phyloP scores from a whole-genome alignment of 208 protist species.

The Naegleria fowleri region DNA sequence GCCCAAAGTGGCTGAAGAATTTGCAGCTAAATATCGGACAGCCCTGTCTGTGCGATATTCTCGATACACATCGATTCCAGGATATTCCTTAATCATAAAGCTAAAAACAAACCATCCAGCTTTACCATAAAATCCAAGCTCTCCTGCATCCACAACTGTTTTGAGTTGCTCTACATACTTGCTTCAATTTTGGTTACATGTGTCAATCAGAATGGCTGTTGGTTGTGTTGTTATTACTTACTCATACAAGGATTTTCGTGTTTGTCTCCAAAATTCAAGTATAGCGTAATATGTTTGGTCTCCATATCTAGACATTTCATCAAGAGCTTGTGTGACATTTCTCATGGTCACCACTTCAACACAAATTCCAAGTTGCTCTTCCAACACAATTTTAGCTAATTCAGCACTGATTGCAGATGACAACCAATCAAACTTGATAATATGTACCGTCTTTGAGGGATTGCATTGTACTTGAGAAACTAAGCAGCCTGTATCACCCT shows the following conservation, averaged over 20 bases:
- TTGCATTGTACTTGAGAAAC: background rate
- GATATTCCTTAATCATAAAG: background rate
- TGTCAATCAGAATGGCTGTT: background rate
- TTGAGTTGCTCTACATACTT: no score
- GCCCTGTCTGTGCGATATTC: background rate
- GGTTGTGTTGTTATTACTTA: background rate
- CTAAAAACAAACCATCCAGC: background rate
- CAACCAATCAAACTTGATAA: background rate
- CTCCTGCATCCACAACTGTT: no score
- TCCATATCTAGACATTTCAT: background rate
- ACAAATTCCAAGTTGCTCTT: background rate
- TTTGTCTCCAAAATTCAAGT: background rate
- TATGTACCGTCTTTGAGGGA: background rate
- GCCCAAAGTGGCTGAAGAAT: background rate
- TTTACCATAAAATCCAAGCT: no score
- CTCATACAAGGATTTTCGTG: background rate
- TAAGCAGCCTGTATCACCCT: no score
- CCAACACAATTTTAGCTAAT: background rate
- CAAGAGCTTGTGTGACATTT: background rate
- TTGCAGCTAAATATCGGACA: background rate
- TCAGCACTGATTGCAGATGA: background rate
- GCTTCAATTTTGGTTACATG: no score
- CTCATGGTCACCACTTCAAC: background rate
- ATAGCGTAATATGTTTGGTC: background rate
- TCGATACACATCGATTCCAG: background rate